phyloP scores from a whole-genome alignment of 106 monocot genomes.

The Dendrobium huoshanense region DNA sequence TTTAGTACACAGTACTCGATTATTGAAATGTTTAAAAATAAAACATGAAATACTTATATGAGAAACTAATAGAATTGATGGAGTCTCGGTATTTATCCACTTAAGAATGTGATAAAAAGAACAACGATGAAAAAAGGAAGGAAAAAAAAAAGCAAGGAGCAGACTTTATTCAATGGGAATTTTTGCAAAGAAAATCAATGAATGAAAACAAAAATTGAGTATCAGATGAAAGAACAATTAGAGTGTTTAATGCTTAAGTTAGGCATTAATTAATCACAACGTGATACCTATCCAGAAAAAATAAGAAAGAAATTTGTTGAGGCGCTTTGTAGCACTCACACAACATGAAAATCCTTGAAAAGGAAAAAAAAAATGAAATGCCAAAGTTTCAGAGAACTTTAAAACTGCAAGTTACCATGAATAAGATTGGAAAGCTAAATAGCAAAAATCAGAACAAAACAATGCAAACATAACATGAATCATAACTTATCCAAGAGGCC shows the following conservation, averaged over 20 bases:
- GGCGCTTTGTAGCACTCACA: neutral
- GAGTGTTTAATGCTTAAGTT: neutral
- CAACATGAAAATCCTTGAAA: neutral
- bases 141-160: neutral
- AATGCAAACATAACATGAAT: neutral
- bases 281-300: neutral
- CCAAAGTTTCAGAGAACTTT: neutral
- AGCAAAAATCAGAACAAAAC: neutral
- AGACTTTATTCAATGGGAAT: neutral
- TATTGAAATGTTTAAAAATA: neutral
- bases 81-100: neutral
- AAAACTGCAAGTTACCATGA: neutral
- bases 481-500: neutral
- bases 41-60: neutral
- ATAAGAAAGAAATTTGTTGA: neutral
- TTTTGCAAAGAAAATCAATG: neutral
- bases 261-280: neutral
- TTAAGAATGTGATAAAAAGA: neutral
- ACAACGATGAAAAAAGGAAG: neutral
- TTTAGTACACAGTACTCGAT: neutral
- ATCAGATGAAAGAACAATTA: neutral
- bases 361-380: neutral
- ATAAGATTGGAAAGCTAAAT: neutral
- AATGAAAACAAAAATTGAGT: neutral
- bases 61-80: neutral